Evolutionary conservation across 2,329 filamentous ascomycete genomes (phyloP), one percentile per base, ranked within the genome.

Genomic region (Grosmannia serpens): DNA sequence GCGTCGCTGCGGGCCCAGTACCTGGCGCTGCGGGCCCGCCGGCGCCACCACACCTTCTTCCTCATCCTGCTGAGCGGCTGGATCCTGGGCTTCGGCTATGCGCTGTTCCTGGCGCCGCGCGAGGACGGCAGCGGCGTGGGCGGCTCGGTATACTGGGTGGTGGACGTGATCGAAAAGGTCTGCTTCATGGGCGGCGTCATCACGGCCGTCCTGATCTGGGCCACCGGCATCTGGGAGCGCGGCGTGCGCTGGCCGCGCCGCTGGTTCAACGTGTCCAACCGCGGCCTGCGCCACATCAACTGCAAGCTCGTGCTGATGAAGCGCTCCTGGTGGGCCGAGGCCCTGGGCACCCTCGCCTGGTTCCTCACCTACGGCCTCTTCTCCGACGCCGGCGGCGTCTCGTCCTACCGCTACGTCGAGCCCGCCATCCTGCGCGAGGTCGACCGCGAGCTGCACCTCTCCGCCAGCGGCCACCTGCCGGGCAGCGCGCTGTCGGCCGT

Each of bases 141-240:
- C 56, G 92, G 94, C 35, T 92, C 87, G 17, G 90, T 96, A 57
- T 99, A 99, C 78, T 97, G 92, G 92, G 86, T 95, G 31, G 83
- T 97, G 4, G 92, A 97, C 67, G 89, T 88, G 69, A 82, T 83
- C 9, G 89, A 97, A 74, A 95, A 94, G 71, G 83, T 99, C 57
- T 92, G 89, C 67, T 87, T 96, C 68, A 88, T 95, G 73, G 91
- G 90, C 27, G 94, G 94, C 53, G 81, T 95, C 60, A 86, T 96
- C 60, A 96, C 91, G 0, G 87, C 84, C 41, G 79, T 91, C 50
- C 77, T 99, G 41, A 86, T 97, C 64, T 96, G 91, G 89, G 91
- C 85, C 20, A 96, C 92, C 0, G 94, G 94, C 31, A 91, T 96
- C 71, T 99, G 92, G 88, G 92, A 97, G 68, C 84, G 92, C 58